Evolutionary conservation across 495 filamentous ascomycete genomes (phyloP), one percentile per base, ranked within the genome.

Genomic region (Penicillium waksmanii): DNA sequence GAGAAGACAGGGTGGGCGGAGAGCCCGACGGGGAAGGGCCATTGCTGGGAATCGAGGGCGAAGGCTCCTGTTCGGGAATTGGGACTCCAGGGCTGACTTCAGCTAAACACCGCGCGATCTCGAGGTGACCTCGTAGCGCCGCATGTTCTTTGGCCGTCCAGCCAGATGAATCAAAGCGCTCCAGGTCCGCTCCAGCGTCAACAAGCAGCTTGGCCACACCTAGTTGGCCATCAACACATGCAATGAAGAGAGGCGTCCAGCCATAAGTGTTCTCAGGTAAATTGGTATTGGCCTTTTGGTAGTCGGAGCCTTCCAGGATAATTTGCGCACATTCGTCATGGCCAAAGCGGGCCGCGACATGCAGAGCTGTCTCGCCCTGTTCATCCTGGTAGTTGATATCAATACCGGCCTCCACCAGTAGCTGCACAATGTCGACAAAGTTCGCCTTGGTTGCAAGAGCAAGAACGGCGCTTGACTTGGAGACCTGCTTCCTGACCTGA

Each of bases 61-160:
- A 66, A 15, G 72, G 55, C 38, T 80, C 75, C 10, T 66, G 69
- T 36, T 79, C 77, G 5, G 61, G 38, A 38, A 66, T 51, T 57
- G 76, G 71, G 64, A 74, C 68, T 8, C 69, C 64, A 8, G 75
- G 74, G 18, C 78, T 80, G 27, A 83, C 75, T 49, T 82, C 72
- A 7, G 84, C 85, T 12, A 97, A 79, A 35, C 82, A 81, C 25
- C 81, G 80, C 9, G 92, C 90, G 60, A 97, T 92, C 3, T 81
- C 74, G 40, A 97, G 77, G 67, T 98, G 93, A 0, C 95, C 95
- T 64, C 95, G 77, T 36, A 98, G 75, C 0, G 91, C 89, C 5
- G 95, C 95, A 75, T 98, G 95, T 68, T 98, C 95, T 75, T 87
- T 91, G 2, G 93, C 87, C 2, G 91, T 96, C 96, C 96, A 98